Percentiles rank a stretch among this genome's conserved stretches.
Evolutionary conservation across 306 rosid genomes (phyloP).

Genomic region (Ziziphus jujuba): DNA sequence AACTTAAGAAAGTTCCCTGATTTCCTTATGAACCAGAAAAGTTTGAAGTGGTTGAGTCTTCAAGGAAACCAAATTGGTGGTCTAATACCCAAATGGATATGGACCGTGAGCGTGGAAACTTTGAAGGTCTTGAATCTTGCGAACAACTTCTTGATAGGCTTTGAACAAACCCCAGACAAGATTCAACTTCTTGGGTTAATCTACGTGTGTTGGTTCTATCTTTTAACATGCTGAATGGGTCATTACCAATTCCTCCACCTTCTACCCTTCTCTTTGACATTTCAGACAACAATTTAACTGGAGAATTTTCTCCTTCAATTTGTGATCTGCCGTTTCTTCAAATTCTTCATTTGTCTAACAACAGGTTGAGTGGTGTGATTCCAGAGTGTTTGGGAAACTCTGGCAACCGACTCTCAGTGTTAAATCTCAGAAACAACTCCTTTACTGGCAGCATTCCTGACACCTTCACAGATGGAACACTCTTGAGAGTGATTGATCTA

Average conservation of each 20-base stretch:
- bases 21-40: neutral
- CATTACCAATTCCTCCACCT: constrained; percentile 17
- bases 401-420: neutral
- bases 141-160: constrained; percentile 7
- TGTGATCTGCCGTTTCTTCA: neutral
- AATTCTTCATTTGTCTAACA: neutral
- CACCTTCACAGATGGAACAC: neutral
- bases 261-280: neutral
- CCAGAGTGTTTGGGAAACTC: constrained; percentile 20
- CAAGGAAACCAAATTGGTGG: constrained; percentile 28
- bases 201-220: neutral
- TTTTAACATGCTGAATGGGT: constrained; percentile 16
- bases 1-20: neutral
- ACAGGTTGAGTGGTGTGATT: constrained; percentile 14
- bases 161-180: constrained; percentile 14
- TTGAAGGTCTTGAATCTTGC: neutral
- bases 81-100: constrained; percentile 30
- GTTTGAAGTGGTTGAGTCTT: neutral
- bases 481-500: constrained; percentile 7
- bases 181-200: constrained; percentile 14
- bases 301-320: constrained; percentile 8
- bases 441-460: neutral
- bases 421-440: neutral
- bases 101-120: constrained; percentile 15
- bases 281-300: neutral